These are phyloP conservation scores for Globisporangium uncinulatum DNA, from an alignment of 352 stramenopile genomes.

Conservation along the genomic window DNA sequence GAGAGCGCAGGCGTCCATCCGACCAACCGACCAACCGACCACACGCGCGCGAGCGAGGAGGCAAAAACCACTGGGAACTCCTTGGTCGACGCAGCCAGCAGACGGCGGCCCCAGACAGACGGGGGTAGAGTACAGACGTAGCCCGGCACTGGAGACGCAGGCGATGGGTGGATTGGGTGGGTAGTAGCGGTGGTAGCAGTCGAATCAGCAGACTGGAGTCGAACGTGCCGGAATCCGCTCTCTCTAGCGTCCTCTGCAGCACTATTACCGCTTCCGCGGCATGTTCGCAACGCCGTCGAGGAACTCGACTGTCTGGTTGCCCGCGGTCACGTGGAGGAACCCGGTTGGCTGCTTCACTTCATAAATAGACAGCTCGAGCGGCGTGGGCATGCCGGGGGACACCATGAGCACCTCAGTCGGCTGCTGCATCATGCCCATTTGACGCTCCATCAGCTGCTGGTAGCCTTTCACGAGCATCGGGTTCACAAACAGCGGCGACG, in stretches of 20 bases:
- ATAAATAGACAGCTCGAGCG: slow-evolving; percentile 80
- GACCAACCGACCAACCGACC: not conserved
- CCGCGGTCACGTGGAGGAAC: slow-evolving; percentile 70
- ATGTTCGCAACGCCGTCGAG: slow-evolving; percentile 79
- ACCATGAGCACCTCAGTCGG: slow-evolving; percentile 53
- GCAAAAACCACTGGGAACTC: not conserved
- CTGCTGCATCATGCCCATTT: slow-evolving; percentile 27
- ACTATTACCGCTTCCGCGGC: slow-evolving; percentile 65
- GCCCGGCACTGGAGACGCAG: not conserved
- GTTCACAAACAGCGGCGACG: slow-evolving; percentile 48
- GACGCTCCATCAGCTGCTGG: slow-evolving; percentile 27
- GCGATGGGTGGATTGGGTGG: not conserved
- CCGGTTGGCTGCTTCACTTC: slow-evolving; percentile 79
- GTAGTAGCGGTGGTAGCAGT: not conserved
- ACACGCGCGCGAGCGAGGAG: no score
- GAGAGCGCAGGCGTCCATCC: not conserved
- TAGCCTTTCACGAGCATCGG: slow-evolving; percentile 65
- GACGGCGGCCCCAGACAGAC: not conserved
- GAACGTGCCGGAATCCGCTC: not conserved
- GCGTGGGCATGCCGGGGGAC: slow-evolving; percentile 62
- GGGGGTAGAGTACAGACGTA: not conserved
- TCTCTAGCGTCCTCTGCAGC: not conserved
- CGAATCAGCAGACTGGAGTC: not conserved
- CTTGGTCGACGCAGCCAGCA: not conserved
- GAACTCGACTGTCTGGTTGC: slow-evolving; percentile 83